phyloP scores from a whole-genome alignment of 2,329 filamentous ascomycete genomes.

The Huntiella decipiens region DNA sequence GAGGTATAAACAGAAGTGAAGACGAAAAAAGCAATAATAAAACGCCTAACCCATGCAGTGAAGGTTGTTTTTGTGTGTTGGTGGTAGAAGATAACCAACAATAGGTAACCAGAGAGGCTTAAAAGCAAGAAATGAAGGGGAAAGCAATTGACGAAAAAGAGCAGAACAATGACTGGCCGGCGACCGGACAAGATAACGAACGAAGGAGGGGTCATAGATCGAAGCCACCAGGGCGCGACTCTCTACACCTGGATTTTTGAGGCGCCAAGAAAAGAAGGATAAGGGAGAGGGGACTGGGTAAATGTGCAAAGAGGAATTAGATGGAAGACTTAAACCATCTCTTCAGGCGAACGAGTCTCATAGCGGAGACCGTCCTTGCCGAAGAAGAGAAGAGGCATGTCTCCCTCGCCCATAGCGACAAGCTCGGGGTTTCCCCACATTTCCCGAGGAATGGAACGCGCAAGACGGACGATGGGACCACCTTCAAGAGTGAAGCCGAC shows the following conservation, averaged over 20 bases:
- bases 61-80: too few species aligned
- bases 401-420: constrained; percentile 9
- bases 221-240: too few species aligned
- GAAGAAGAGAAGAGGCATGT: constrained; percentile 8
- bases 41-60: too few species aligned
- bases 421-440: constrained; percentile 11
- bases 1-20: constrained; percentile 1
- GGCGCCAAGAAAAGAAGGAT: not conserved
- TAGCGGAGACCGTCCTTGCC: constrained; percentile 2
- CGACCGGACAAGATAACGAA: not conserved
- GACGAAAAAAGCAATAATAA: not conserved
- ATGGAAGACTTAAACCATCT: constrained; percentile 5
- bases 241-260: not conserved
- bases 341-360: constrained; percentile 3
- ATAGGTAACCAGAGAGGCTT: too few species aligned
- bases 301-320: too few species aligned
- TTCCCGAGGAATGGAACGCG: constrained; percentile 16
- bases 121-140: too few species aligned
- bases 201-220: not conserved
- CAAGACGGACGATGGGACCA: constrained; percentile 27
- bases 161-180: not conserved
- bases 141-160: not conserved
- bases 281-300: not conserved
- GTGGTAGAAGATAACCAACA: too few species aligned
- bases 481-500: constrained; percentile 28